A percentile compares a stretch with the other conserved stretches of the same genome.
Evolutionary conservation across 2,329 filamentous ascomycete genomes (phyloP).

Genomic region (Thermothelomyces thermophilus): DNA sequence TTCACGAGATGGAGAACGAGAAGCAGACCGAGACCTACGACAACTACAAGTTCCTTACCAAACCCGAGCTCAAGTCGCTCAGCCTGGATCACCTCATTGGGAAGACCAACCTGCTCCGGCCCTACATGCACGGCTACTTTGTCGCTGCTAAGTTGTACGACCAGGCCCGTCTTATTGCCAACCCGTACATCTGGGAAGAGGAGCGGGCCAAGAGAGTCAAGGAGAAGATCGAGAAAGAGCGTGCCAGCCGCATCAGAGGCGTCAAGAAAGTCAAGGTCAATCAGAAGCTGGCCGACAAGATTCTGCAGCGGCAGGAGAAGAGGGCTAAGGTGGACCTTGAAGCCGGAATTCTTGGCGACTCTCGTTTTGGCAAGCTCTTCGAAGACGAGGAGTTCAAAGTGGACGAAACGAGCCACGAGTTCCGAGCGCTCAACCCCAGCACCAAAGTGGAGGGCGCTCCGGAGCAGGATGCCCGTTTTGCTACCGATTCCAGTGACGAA

Average conservation of each 20-base stretch:
- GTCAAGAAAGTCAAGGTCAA: slow-evolving; percentile 99
- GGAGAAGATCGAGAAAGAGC: slow-evolving; percentile 93
- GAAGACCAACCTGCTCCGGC: slow-evolving; percentile 79
- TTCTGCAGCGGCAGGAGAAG: slow-evolving; percentile 58
- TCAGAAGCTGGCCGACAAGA: slow-evolving; percentile 68
- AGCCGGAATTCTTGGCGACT: slow-evolving; percentile 68
- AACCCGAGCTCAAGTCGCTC: slow-evolving; percentile 76
- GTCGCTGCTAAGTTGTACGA: slow-evolving; percentile 93
- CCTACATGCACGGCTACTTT: slow-evolving; percentile 99
- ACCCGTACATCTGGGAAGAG: slow-evolving; percentile 90
- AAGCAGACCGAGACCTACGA: slow-evolving; percentile 79
- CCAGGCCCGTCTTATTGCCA: slow-evolving; percentile 84
- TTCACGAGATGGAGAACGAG: slow-evolving; percentile 96
- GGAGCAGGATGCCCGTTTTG: slow-evolving; percentile 7
- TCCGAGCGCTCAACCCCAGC: slow-evolving; percentile 82
- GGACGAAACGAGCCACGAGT: slow-evolving; percentile 83
- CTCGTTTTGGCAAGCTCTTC: slow-evolving; percentile 83
- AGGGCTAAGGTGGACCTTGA: slow-evolving; percentile 51
- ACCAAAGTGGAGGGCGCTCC: slow-evolving; percentile 45
- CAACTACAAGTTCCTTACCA: slow-evolving; percentile 96
- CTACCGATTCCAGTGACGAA: slow-evolving; percentile 10
- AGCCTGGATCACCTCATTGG: slow-evolving; percentile 85
- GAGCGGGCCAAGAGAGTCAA: slow-evolving; percentile 85
- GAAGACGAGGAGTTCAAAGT: slow-evolving; percentile 89
- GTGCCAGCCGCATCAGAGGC: slow-evolving; percentile 88